Base-by-base conservation (phyloP, 441 rosid genomes). In the Cnidoscolus chayamansa region DNA sequence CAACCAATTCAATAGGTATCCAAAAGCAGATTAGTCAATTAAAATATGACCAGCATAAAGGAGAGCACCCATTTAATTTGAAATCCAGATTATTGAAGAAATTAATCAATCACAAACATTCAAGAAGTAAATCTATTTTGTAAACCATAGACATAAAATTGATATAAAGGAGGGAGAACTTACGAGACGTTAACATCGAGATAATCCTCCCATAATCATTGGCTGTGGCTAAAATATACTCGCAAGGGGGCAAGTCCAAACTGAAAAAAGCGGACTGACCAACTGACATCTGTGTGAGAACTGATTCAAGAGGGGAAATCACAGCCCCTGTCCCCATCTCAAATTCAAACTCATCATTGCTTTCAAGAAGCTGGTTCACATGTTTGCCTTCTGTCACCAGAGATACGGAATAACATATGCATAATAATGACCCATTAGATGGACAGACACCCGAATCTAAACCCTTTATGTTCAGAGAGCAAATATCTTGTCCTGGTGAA, bases 271-370 rank as follows among this genome's bases (percentile, higher is more conserved):
- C 91, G 74, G 84, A 87, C 74, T 95, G 97, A 74, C 98, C 97
- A 50, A 90, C 93, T 70, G 95, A 88, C 94, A 95, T 81, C 85
- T 86, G 91, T 56, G 84, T 77, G 51, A 87, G 87, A 85, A 84
- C 91, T 74, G 80, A 71, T 82, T 95, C 98, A 72, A 90, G 80
- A 68, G 70, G 65, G 69, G 86, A 62, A 81, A 82, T 72, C 64
- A 93, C 89, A 0, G 97, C 89, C 75, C 93, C 94, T 66, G 87
- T 68, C 35, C 99, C 99, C 73, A 90, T 79, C 90, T 95, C 97
- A 89, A 91, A 93, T 80, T 91, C 97, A 83, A 91, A 86, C 69
- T 83, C 96, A 79, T 90, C 91, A 68, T 73, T 75, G 72, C 87
- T 88, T 84, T 95, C 99, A 78, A 95, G 81, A 78, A 91, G 91